These are phyloP conservation scores for Penicillium atrosanguineum DNA, from an alignment of 495 filamentous ascomycete species.

Conservation along the genomic window DNA sequence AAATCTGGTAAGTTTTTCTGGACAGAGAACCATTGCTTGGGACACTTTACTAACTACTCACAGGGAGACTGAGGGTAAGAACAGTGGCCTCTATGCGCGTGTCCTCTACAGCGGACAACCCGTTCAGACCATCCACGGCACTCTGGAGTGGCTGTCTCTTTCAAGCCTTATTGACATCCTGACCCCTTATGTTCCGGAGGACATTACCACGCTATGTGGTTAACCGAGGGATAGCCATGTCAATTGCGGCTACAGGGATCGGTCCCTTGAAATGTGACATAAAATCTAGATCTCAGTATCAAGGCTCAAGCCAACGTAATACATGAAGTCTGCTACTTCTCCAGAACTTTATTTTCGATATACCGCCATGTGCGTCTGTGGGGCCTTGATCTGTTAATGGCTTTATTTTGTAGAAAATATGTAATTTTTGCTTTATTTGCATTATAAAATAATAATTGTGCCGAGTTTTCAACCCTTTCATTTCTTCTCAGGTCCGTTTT, in stretches of 20 bases:
- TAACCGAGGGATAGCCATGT: not conserved
- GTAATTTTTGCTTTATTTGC: too few species aligned
- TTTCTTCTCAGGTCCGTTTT: too few species aligned
- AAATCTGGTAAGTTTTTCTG: constrained; percentile 38
- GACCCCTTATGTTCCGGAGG: constrained; percentile 8
- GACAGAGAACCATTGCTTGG: too few species aligned
- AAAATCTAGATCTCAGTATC: not conserved
- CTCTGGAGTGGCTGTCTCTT: constrained; percentile 16
- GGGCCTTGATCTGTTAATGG: too few species aligned
- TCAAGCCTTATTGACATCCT: constrained; percentile 12
- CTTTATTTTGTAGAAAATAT: too few species aligned
- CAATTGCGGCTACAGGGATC: not conserved
- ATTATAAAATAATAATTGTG: too few species aligned
- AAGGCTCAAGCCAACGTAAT: not conserved
- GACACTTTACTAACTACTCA: not conserved
- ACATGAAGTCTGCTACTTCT: too few species aligned
- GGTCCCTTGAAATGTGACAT: not conserved
- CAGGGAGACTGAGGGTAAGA: constrained; percentile 14
- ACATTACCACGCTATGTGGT: constrained; percentile 17
- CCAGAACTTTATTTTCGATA: too few species aligned
- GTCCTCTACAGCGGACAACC: constrained; percentile 40
- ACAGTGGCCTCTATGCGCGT: constrained; percentile 26
- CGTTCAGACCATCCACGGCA: constrained; percentile 15
- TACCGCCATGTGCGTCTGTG: too few species aligned
- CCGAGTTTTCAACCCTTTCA: too few species aligned